Percentiles rank a stretch among this genome's conserved stretches.
phyloP scores from a whole-genome alignment of 352 stramenopile genomes.

The Pythium rishiriense region DNA sequence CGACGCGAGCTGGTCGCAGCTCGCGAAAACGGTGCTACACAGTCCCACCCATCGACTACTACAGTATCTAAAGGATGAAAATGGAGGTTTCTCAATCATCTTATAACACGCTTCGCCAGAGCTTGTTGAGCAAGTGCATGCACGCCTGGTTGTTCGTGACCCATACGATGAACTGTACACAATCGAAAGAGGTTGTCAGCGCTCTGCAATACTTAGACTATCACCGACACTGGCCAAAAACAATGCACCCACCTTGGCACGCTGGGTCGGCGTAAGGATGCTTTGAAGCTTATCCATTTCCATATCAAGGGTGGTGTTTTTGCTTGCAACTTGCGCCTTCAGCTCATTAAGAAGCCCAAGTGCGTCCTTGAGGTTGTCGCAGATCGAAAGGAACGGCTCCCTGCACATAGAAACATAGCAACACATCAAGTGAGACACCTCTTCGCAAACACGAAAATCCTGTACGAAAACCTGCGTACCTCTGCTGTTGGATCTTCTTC shows the following conservation, averaged over 20 bases:
- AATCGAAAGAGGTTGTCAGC: slow-evolving; percentile 6
- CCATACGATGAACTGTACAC: slow-evolving; percentile 92
- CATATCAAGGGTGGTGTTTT: slow-evolving; percentile 92
- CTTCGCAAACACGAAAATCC: background rate
- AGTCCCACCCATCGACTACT: slow-evolving; percentile 3
- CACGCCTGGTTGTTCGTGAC: slow-evolving; percentile 95
- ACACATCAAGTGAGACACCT: background rate
- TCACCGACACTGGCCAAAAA: background rate
- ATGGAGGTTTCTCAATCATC: background rate
- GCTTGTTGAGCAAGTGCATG: slow-evolving; percentile 97
- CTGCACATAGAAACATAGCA: slow-evolving; percentile 16
- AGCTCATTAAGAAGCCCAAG: slow-evolving; percentile 88
- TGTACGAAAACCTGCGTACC: slow-evolving; percentile 31
- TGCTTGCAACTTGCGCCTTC: slow-evolving; percentile 85
- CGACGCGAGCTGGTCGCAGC: background rate
- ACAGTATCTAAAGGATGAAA: slow-evolving; percentile 17
- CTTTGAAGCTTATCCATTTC: slow-evolving; percentile 94
- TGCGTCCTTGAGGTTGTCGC: slow-evolving; percentile 88
- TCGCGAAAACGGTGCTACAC: background rate
- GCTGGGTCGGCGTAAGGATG: slow-evolving; percentile 93
- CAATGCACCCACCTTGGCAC: slow-evolving; percentile 71
- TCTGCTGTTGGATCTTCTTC: slow-evolving; percentile 91
- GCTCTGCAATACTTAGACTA: too few relatives aligned
- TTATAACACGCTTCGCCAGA: slow-evolving; percentile 92
- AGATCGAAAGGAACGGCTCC: slow-evolving; percentile 74